These are phyloP conservation scores for Alliaria petiolata DNA, from an alignment of 345 rosid species.

Conservation along the genomic window DNA sequence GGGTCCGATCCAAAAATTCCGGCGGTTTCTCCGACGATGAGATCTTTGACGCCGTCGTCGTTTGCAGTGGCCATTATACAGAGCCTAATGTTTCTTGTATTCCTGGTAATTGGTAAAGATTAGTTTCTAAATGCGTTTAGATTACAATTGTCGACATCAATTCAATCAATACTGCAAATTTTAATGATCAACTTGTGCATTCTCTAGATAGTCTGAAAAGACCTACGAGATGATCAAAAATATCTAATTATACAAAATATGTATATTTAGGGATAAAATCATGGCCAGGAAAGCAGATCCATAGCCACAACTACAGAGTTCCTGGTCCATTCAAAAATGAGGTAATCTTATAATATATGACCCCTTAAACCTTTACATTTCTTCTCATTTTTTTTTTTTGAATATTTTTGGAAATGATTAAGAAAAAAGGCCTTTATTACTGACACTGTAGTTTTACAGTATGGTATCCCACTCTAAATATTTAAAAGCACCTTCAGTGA, in stretches of 20 bases:
- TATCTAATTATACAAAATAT: background rate
- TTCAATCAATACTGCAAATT: background rate
- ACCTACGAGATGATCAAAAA: no score
- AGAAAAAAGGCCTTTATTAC: no score
- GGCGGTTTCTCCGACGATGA: conserved; percentile 29
- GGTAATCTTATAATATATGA: conserved; percentile 30
- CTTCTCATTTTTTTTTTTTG: no score
- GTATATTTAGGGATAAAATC: conserved; percentile 44
- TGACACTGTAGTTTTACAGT: no score
- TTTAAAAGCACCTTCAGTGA: no score
- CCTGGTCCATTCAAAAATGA: conserved; percentile 57
- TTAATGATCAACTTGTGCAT: background rate
- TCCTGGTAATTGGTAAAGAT: conserved; percentile 47
- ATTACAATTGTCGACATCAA: background rate
- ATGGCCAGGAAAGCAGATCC: conserved; percentile 61
- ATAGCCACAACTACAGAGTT: conserved; percentile 75
- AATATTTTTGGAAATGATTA: no score
- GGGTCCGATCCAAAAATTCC: conserved; percentile 37
- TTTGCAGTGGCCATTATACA: conserved; percentile 61
- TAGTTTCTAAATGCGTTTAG: background rate
- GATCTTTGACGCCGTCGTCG: conserved; percentile 64
- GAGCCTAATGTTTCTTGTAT: conserved; percentile 57
- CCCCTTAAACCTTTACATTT: background rate
- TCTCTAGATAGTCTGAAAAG: no score
- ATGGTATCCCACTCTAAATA: no score